phyloP scores from a whole-genome alignment of 148 eudicot genomes.

The Diospyros lotus region DNA sequence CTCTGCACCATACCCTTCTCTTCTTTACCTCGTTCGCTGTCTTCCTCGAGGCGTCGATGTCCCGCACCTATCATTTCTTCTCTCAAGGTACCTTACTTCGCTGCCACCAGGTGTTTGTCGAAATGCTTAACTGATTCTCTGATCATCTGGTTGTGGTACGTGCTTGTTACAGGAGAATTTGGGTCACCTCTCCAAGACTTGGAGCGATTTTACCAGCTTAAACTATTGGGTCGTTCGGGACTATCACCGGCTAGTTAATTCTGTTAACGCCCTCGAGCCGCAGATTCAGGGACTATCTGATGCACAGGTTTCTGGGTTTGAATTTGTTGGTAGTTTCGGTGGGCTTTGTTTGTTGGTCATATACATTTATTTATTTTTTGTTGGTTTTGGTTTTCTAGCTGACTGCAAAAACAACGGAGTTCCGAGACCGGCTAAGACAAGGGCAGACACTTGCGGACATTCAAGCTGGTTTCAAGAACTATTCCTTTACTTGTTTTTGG shows the following conservation, averaged over 20 bases:
- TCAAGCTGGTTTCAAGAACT: constrained; percentile 68
- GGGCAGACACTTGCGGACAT: constrained; percentile 89
- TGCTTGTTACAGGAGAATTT: constrained; percentile 49
- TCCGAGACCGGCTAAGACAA: constrained; percentile 56
- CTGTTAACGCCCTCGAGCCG: constrained; percentile 67
- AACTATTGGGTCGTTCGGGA: constrained; percentile 92
- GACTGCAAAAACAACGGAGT: constrained; percentile 75
- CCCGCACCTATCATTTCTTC: constrained; percentile 17
- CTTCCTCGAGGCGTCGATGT: constrained; percentile 9
- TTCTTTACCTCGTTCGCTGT: background rate
- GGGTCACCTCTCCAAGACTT: constrained; percentile 46
- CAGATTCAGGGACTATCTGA: constrained; percentile 63
- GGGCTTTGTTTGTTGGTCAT: background rate
- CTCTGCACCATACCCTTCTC: background rate
- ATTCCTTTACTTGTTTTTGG: background rate
- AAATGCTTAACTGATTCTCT: constrained; percentile 23
- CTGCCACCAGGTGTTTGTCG: constrained; percentile 38
- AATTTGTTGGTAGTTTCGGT: background rate
- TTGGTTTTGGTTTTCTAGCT: constrained; percentile 41
- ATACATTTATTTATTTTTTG: background rate
- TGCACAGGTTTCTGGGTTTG: constrained; percentile 59
- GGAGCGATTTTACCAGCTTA: constrained; percentile 64
- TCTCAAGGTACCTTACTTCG: constrained; percentile 17
- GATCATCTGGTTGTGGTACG: background rate
- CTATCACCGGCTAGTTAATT: constrained; percentile 78